Percentiles rank a stretch among this genome's conserved stretches.
These are phyloP conservation scores for Keithomyces neogunnii DNA, from an alignment of 2,329 filamentous ascomycete genomes.

Conservation along the genomic window DNA sequence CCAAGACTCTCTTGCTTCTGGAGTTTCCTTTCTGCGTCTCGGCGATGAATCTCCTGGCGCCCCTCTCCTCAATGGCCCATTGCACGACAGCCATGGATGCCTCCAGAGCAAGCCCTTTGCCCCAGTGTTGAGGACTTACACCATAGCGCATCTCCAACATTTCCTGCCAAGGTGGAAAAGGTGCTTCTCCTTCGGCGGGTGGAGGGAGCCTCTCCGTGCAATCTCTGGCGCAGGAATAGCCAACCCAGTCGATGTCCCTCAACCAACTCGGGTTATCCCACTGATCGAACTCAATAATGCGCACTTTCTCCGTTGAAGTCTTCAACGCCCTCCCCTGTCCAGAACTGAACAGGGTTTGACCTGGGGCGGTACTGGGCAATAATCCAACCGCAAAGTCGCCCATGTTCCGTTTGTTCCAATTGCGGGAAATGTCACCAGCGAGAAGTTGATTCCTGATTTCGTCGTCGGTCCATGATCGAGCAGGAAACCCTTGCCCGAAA, in stretches of 20 bases:
- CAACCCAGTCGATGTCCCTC: slow-evolving; percentile 9
- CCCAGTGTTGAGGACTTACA: slow-evolving; percentile 7
- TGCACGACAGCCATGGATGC: slow-evolving; percentile 10
- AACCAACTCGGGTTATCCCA: background rate
- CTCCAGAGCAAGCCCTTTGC: slow-evolving; percentile 10
- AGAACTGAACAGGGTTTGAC: background rate
- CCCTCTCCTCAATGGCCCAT: slow-evolving; percentile 10
- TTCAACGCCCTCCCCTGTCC: background rate
- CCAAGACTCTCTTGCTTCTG: slow-evolving; percentile 8
- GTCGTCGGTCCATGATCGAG: slow-evolving; percentile 9
- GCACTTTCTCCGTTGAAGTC: background rate
- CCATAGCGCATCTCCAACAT: slow-evolving; percentile 14
- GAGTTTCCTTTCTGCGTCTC: slow-evolving; percentile 9
- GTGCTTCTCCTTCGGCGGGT: background rate
- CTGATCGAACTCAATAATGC: slow-evolving; percentile 2
- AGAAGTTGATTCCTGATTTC: slow-evolving; percentile 5
- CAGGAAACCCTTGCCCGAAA: slow-evolving; percentile 7
- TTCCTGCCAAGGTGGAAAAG: slow-evolving; percentile 10
- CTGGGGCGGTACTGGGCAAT: background rate
- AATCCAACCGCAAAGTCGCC: slow-evolving; percentile 14
- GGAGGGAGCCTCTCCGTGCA: background rate
- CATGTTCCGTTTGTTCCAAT: slow-evolving; percentile 10
- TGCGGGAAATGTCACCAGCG: slow-evolving; percentile 4
- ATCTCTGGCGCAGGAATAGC: slow-evolving; percentile 11
- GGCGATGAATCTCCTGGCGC: slow-evolving; percentile 11